phyloP scores from a whole-genome alignment of 2,329 filamentous ascomycete genomes.

The Colletotrichum australisinense region DNA sequence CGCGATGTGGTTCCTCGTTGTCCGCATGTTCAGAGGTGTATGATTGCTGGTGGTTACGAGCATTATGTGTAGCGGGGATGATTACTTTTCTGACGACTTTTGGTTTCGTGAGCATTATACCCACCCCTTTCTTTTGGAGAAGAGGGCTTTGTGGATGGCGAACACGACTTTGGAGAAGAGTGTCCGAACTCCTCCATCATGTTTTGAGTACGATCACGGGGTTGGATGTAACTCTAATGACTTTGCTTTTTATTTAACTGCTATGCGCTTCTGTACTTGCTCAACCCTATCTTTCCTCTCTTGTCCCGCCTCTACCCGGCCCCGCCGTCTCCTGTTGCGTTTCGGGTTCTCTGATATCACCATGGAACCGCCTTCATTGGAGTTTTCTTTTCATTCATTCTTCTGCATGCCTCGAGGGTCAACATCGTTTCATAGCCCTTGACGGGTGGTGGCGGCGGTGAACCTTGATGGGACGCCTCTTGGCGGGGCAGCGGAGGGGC shows the following conservation, averaged over 20 bases:
- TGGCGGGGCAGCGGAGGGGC: conserved; percentile 13
- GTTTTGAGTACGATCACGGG: conserved; percentile 30
- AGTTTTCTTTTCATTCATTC: conserved; percentile 2
- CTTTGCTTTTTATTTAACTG: not conserved
- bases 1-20: conserved; percentile 91
- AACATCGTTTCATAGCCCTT: not conserved
- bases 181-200: conserved; percentile 17
- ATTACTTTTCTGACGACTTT: not conserved
- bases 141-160: conserved; percentile 30
- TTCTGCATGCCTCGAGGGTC: conserved; percentile 1
- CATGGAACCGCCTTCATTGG: conserved; percentile 10
- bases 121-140: conserved; percentile 9
- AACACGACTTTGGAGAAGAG: conserved; percentile 31
- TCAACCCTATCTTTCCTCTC: not conserved
- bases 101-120: conserved; percentile 33
- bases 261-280: conserved; percentile 19
- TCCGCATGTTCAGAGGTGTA: conserved; percentile 83
- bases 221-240: conserved; percentile 35
- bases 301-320: not conserved
- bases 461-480: not conserved
- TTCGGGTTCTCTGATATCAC: conserved; percentile 27
- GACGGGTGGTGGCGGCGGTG: not conserved
- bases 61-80: not conserved
- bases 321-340: conserved; percentile 3
- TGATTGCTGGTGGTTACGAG: conserved; percentile 44